These are phyloP conservation scores for Bruguiera gymnorhiza DNA, from an alignment of 345 rosid species.

Conservation along the genomic window DNA sequence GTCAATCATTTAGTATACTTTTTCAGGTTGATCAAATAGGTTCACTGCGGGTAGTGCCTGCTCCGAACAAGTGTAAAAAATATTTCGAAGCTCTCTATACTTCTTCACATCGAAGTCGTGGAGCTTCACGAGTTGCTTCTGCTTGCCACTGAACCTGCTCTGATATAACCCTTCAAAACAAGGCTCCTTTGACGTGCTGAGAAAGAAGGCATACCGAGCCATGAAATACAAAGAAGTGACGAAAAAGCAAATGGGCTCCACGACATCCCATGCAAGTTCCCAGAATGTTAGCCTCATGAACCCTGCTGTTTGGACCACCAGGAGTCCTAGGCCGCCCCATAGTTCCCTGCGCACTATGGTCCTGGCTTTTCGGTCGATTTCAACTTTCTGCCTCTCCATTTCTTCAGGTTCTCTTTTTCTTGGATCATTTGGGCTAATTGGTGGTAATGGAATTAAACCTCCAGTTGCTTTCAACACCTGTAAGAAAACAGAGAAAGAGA, in stretches of 20 bases:
- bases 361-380: constrained; percentile 56
- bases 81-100: constrained; percentile 52
- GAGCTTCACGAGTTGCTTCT: constrained; percentile 49
- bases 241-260: constrained; percentile 96
- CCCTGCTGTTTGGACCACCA: constrained; percentile 67
- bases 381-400: constrained; percentile 49
- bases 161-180: constrained; percentile 81
- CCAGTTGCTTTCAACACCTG: constrained; percentile 74
- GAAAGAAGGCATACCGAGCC: constrained; percentile 78
- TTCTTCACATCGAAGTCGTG: constrained; percentile 49
- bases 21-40: constrained; percentile 16
- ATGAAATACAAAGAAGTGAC: constrained; percentile 67
- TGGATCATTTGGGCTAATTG: constrained; percentile 42
- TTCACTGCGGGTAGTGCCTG: constrained; percentile 1
- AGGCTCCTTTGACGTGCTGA: constrained; percentile 79
- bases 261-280: constrained; percentile 98
- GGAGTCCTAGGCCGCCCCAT: constrained; percentile 64
- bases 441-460: constrained; percentile 57
- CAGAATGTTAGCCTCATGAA: constrained; percentile 96
- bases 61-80: constrained; percentile 23
- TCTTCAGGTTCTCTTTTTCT: constrained; percentile 58
- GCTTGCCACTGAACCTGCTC: constrained; percentile 64
- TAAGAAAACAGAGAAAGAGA: constrained; percentile 7
- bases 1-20: neutral
- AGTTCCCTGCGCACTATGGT: constrained; percentile 62